phyloP scores from a whole-genome alignment of 2,329 filamentous ascomycete genomes.

The Fusarium agapanthi region DNA sequence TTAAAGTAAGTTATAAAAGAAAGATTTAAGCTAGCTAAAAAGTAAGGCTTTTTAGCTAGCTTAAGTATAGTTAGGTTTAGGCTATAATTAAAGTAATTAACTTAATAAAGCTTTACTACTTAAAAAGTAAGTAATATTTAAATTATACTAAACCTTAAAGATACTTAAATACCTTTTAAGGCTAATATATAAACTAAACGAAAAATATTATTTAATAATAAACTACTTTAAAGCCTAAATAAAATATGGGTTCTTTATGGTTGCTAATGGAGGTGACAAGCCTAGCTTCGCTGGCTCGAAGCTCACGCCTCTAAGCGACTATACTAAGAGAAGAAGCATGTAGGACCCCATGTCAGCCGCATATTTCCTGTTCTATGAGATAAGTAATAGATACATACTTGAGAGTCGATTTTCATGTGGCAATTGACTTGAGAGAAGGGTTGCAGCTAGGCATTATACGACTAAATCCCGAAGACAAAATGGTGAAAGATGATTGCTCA shows the following conservation, averaged over 20 bases:
- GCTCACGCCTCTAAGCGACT: not conserved
- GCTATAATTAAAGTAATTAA: no score
- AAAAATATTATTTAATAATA: conserved; percentile 26
- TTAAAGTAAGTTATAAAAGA: no score
- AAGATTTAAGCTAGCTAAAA: no score
- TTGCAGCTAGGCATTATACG: not conserved
- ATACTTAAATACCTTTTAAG: no score
- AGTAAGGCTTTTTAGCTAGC: no score
- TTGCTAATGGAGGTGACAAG: not conserved
- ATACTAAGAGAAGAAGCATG: not conserved
- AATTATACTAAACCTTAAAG: no score
- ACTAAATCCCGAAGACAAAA: not conserved
- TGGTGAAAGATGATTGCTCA: conserved; percentile 1
- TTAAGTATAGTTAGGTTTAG: no score
- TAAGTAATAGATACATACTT: not conserved
- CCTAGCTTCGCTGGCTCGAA: not conserved
- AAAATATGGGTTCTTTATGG: not conserved
- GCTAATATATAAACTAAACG: no score
- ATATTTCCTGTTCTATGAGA: not conserved
- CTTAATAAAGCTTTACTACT: no score
- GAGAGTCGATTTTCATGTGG: not conserved
- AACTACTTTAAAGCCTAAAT: conserved; percentile 13
- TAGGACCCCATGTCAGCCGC: not conserved
- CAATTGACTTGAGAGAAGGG: not conserved
- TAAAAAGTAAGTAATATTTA: no score